A percentile compares a stretch with the other conserved stretches of the same genome.
phyloP scores from a whole-genome alignment of 306 rosid species.

The Prunus fruticosa region DNA sequence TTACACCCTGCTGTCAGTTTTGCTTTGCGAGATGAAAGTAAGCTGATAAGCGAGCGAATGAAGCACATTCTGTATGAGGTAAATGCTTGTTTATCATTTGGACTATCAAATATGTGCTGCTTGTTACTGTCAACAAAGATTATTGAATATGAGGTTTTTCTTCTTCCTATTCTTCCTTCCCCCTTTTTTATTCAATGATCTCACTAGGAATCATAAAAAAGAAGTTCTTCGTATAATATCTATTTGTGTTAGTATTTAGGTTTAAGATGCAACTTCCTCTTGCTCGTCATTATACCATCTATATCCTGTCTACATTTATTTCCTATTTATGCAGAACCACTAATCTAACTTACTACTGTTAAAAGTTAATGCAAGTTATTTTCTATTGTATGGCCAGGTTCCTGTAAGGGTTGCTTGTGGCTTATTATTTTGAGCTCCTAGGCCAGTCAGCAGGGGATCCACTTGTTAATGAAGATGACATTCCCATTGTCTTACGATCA shows the following conservation, averaged over 20 bases:
- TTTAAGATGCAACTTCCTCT: not conserved
- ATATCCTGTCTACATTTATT: not conserved
- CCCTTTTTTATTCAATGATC: not conserved
- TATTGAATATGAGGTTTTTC: no score
- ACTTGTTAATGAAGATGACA: slow-evolving; percentile 57
- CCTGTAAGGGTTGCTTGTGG: slow-evolving; percentile 81
- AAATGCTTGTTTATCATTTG: not conserved
- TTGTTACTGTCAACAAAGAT: not conserved
- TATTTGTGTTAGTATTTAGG: not conserved
- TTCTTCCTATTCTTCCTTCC: not conserved
- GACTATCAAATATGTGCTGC: not conserved
- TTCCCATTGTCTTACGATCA: slow-evolving; percentile 67
- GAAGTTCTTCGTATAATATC: not conserved
- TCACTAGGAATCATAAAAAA: not conserved
- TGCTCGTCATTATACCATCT: not conserved
- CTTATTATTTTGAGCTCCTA: slow-evolving; percentile 67
- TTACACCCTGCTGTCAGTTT: slow-evolving; percentile 27
- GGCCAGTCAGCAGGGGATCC: slow-evolving; percentile 76
- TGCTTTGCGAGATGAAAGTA: slow-evolving; percentile 31
- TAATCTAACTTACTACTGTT: not conserved
- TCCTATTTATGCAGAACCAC: not conserved
- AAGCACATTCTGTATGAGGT: slow-evolving; percentile 30
- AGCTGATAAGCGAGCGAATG: slow-evolving; percentile 32
- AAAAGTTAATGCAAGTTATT: not conserved
- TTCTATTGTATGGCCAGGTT: slow-evolving; percentile 32